phyloP scores from a whole-genome alignment of 352 stramenopile genomes.

The Phytopythium montanum region DNA sequence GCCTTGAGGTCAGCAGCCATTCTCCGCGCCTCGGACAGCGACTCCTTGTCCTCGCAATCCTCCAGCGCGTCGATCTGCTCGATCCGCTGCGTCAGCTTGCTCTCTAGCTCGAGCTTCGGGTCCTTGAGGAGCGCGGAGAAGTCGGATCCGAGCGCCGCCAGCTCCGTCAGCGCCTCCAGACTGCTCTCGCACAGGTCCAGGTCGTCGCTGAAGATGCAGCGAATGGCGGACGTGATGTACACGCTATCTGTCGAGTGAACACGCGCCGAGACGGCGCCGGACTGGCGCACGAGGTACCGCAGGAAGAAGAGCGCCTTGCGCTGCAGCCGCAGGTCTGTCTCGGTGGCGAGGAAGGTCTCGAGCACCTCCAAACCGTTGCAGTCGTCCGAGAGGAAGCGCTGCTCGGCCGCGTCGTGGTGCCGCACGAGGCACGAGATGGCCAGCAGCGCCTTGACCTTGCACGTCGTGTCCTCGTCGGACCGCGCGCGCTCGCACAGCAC shows the following conservation, averaged over 20 bases:
- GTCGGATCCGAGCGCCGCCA: constrained; percentile 51
- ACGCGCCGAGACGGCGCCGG: constrained; percentile 40
- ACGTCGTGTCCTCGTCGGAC: constrained; percentile 60
- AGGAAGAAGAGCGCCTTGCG: constrained; percentile 84
- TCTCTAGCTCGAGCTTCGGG: constrained; percentile 36
- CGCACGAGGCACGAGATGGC: constrained; percentile 83
- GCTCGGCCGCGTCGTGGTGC: constrained; percentile 56
- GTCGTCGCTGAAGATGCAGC: constrained; percentile 64
- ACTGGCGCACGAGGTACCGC: constrained; percentile 72
- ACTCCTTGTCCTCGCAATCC: constrained; percentile 70
- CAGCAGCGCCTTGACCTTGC: constrained; percentile 74
- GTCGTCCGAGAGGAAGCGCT: constrained; percentile 46
- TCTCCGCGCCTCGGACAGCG: constrained; percentile 53
- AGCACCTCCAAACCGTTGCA: constrained; percentile 64
- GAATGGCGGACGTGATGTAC: constrained; percentile 39
- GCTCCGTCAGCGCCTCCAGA: constrained; percentile 68
- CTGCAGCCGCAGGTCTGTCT: constrained; percentile 63
- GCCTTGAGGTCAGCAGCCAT: constrained; percentile 51
- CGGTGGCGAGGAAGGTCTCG: constrained; percentile 38
- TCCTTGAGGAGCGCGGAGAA: constrained; percentile 60
- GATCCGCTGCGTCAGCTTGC: constrained; percentile 50
- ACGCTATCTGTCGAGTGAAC: constrained; percentile 37
- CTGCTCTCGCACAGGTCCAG: constrained; percentile 77
- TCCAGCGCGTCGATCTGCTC: constrained; percentile 55
- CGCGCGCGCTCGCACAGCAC: constrained; percentile 55